A percentile compares a stretch with the other conserved stretches of the same genome.
Conservation (phyloP, 2,329 filamentous ascomycete species). For the Bipolaris cookei region DNA sequence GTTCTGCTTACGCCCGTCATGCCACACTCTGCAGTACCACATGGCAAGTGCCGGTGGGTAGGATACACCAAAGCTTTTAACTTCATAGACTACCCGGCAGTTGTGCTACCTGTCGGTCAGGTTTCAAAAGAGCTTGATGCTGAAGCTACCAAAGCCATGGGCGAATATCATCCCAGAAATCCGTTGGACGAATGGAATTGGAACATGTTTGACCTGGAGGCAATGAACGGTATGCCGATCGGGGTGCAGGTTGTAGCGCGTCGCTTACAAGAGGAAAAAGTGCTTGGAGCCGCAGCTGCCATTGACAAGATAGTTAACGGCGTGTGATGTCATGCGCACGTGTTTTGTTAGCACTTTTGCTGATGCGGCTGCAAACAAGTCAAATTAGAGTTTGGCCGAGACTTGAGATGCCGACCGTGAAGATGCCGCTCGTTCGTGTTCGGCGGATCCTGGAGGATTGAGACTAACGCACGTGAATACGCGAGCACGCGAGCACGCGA, state of each 20-base stretch:
- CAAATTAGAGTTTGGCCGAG: background rate
- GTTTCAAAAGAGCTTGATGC: constrained; percentile 53
- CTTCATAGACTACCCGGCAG: constrained; percentile 65
- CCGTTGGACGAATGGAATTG: constrained; percentile 61
- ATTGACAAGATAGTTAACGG: constrained; percentile 26
- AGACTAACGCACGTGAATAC: constrained; percentile 14
- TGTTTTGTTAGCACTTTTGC: background rate
- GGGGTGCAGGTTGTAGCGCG: constrained; percentile 47
- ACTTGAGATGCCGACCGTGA: background rate
- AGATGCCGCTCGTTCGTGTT: background rate
- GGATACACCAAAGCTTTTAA: constrained; percentile 70
- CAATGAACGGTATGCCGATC: constrained; percentile 48
- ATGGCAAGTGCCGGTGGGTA: constrained; percentile 55
- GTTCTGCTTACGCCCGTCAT: constrained; percentile 65
- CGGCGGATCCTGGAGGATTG: background rate
- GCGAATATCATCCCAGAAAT: constrained; percentile 56
- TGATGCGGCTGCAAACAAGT: background rate
- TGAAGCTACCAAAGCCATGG: constrained; percentile 37
- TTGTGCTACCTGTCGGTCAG: constrained; percentile 62
- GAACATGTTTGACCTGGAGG: constrained; percentile 44
- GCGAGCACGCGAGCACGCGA: background rate
- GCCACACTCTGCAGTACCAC: constrained; percentile 64
- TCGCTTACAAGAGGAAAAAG: constrained; percentile 49
- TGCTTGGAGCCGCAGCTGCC: constrained; percentile 44
- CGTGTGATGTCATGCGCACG: background rate